A percentile compares a stretch with the other conserved stretches of the same genome.
These are phyloP conservation scores for Gastrolobium villosum DNA, from an alignment of 306 rosid species.

Conservation along the genomic window DNA sequence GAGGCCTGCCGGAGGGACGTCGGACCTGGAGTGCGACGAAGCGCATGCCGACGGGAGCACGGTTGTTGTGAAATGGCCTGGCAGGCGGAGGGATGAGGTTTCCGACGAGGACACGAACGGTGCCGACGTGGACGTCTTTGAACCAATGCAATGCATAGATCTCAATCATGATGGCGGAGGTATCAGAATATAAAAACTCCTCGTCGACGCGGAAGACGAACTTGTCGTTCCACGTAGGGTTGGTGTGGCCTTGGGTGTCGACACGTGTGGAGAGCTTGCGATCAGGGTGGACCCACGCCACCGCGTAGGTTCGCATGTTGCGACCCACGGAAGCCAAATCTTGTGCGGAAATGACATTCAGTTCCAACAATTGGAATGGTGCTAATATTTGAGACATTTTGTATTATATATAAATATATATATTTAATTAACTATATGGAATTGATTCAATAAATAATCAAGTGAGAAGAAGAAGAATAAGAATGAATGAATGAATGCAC, in stretches of 20 bases:
- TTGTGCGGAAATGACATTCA: slow-evolving; percentile 82
- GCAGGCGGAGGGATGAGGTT: slow-evolving; percentile 65
- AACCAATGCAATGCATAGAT: slow-evolving; percentile 93
- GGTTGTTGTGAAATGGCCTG: slow-evolving; percentile 41
- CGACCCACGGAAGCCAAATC: slow-evolving; percentile 73
- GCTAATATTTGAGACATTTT: slow-evolving; percentile 59
- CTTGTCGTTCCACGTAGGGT: slow-evolving; percentile 95
- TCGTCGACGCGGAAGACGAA: slow-evolving; percentile 89
- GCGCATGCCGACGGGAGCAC: slow-evolving; percentile 66
- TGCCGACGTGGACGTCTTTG: slow-evolving; percentile 82
- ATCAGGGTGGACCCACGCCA: slow-evolving; percentile 84
- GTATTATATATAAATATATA: no score
- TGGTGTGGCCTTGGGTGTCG: slow-evolving; percentile 74
- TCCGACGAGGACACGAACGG: slow-evolving; percentile 77
- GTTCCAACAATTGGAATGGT: slow-evolving; percentile 81
- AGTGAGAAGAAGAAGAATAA: not conserved
- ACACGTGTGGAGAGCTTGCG: slow-evolving; percentile 83
- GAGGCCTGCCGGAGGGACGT: slow-evolving; percentile 80
- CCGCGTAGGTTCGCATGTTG: slow-evolving; percentile 80
- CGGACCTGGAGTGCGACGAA: slow-evolving; percentile 91
- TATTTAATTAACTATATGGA: no score
- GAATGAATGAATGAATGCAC: not conserved
- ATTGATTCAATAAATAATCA: no score
- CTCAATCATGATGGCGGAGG: slow-evolving; percentile 84
- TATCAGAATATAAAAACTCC: slow-evolving; percentile 67